phyloP scores from a whole-genome alignment of 345 rosid genomes.

The Corymbia maculata region DNA sequence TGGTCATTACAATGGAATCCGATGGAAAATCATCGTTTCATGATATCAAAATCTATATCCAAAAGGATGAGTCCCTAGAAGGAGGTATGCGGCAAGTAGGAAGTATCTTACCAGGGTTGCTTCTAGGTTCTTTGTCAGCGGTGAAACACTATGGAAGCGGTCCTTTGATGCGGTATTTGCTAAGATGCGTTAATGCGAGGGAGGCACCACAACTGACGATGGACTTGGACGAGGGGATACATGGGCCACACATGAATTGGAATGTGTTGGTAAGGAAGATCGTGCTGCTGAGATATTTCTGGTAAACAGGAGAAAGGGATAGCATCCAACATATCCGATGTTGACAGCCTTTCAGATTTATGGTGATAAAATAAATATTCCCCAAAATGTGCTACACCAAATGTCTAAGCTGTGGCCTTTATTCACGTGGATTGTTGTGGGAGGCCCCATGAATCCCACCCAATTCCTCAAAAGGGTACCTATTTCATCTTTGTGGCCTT shows the following conservation, averaged over 20 bases:
- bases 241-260: background rate
- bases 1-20: no score
- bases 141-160: no score
- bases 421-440: background rate
- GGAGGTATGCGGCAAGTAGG: no score
- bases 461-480: background rate
- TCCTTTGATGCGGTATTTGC: no score
- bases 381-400: background rate
- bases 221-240: background rate
- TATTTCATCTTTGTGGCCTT: no score
- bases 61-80: no score
- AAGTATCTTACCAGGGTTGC: no score
- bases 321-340: background rate
- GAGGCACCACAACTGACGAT: background rate
- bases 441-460: background rate
- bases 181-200: background rate
- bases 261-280: background rate
- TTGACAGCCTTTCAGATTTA: background rate
- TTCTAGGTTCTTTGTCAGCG: no score
- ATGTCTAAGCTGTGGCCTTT: background rate
- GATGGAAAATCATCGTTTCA: no score
- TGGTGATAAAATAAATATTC: background rate
- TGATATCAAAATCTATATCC: no score
- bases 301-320: background rate
- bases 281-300: background rate